Base-by-base conservation (phyloP, 164 flowering plant genomes). In the Saururus chinensis region DNA sequence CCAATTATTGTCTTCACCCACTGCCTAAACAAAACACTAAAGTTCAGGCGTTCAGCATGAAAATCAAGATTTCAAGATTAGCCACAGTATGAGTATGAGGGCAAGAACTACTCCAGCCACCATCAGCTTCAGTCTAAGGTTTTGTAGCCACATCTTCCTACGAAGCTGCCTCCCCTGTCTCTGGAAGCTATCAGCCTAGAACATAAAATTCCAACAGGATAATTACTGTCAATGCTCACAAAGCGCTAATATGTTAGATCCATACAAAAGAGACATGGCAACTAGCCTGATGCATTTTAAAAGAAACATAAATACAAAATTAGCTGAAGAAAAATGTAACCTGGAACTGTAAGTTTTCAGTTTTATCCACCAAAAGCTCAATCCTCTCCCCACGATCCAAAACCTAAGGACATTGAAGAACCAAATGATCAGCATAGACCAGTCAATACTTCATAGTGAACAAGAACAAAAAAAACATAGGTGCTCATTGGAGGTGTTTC, bases 301-400 rank as follows among this genome's bases (percentile, higher is more conserved):
- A 17, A 45, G 0, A 45, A 8, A 40, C 53, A 41, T 19, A 17
- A 60, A 23, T n/a, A 41, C 14, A 25, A 24, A 23, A 42, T 8
- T 9, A 56, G 37, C 30, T 35, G n/a, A 19, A 30, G 37, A 3
- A 19, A 14, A 65, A 56, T n/a, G 19, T 74, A 45, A 90, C 99
- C 95, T 90, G 99, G 70, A 90, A 90, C 77, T 90, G 99, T 61
- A 93, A 85, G 68, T 81, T 88, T 65, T 93, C 97, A n/a, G 97
- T 82, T 78, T 90, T 93, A 68, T 93, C 99, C 22, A 93, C 99
- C 75, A 93, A 78, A 62, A 90, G 88, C 67, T 93, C 99, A 63
- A 93, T 90, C 62, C 74, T 86, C 77, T 93, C 99, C 12, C 97
- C 99, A 64, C 99, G 89, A 63, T 93, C 99, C 80, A 93, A 72